Conservation (phyloP, 257 asterid species). For the Nicotiana tomentosiformis region DNA sequence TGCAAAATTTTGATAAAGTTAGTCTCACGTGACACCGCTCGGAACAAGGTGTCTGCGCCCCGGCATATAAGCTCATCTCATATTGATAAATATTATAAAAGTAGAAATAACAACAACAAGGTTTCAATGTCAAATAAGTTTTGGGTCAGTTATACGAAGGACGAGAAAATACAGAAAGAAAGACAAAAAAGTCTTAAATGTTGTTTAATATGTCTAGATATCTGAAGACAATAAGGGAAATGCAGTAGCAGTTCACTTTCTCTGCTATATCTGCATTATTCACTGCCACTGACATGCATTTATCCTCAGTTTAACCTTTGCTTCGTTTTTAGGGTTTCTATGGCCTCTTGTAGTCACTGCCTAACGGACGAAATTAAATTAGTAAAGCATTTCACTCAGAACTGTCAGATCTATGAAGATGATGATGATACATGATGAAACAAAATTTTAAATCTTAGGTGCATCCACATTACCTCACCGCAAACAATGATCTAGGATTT, state of each 20-base stretch:
- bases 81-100: too few relatives aligned
- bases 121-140: too few relatives aligned
- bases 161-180: slow-evolving; percentile 6
- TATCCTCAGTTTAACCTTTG: slow-evolving; percentile 2
- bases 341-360: slow-evolving; percentile 7
- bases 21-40: too few relatives aligned
- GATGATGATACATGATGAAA: slow-evolving; percentile 15
- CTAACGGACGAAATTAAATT: slow-evolving; percentile 3
- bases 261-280: slow-evolving; percentile 35
- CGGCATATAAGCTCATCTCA: too few relatives aligned
- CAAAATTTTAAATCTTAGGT: slow-evolving; percentile 4
- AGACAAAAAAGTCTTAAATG: slow-evolving; percentile 1
- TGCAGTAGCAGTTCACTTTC: slow-evolving; percentile 24
- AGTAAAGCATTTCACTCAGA: background rate
- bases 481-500: too few relatives aligned
- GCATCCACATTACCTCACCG: background rate
- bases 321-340: slow-evolving; percentile 14
- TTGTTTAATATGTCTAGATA: slow-evolving; percentile 6
- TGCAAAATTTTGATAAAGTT: too few relatives aligned
- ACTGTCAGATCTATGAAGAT: slow-evolving; percentile 12
- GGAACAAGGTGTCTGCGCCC: too few relatives aligned
- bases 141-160: too few relatives aligned
- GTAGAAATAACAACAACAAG: too few relatives aligned
- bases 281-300: slow-evolving; percentile 9
- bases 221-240: slow-evolving; percentile 13